A percentile compares a stretch with the other conserved stretches of the same genome.
Evolutionary conservation across 495 filamentous ascomycete genomes (phyloP).

Genomic region (Aspergillus homomorphus): DNA sequence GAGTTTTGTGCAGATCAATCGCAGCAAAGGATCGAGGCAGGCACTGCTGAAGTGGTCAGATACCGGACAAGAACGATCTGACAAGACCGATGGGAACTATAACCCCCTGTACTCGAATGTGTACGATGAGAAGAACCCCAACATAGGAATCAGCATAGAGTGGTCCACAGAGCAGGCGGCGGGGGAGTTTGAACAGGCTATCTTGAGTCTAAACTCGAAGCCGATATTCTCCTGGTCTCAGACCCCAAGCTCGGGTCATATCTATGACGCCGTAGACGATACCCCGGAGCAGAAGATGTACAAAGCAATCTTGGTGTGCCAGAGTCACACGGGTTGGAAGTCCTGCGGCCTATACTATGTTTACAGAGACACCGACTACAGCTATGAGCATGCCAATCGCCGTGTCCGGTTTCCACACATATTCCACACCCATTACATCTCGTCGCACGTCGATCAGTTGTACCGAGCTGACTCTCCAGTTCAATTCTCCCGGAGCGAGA

Average conservation of each 20-base stretch:
- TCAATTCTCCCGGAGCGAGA: constrained; percentile 38
- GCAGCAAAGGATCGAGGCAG: constrained; percentile 27
- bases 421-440: constrained; percentile 39
- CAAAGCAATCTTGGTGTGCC: constrained; percentile 31
- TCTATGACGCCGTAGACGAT: constrained; percentile 36
- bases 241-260: constrained; percentile 24
- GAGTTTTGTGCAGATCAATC: constrained; percentile 33
- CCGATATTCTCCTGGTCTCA: constrained; percentile 29
- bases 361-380: constrained; percentile 35
- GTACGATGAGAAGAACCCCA: constrained; percentile 36
- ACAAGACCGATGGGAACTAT: constrained; percentile 37
- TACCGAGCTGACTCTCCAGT: constrained; percentile 29
- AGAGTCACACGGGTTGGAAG: constrained; percentile 29
- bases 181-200: constrained; percentile 30
- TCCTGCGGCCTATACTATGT: constrained; percentile 34
- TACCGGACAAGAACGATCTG: constrained; percentile 32
- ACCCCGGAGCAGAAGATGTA: constrained; percentile 35
- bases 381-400: constrained; percentile 24
- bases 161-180: constrained; percentile 29
- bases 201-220: constrained; percentile 25
- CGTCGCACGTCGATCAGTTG: constrained; percentile 35
- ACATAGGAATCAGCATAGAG: constrained; percentile 31
- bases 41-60: constrained; percentile 44
- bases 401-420: constrained; percentile 31
- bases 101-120: constrained; percentile 34